Conservation (phyloP, 441 rosid species). For the Gossypium gossypioides region DNA sequence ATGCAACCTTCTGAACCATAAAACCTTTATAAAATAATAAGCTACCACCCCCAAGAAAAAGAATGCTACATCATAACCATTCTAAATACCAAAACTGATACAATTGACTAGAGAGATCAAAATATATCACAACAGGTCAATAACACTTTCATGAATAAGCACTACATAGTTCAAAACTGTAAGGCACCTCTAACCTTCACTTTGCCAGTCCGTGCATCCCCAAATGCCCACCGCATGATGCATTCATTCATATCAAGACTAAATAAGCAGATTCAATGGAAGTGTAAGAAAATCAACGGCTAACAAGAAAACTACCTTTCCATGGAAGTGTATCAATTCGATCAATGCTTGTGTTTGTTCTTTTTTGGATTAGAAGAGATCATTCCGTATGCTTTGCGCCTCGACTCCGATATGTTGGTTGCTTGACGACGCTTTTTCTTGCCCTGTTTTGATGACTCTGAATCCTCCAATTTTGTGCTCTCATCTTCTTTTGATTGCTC, state of each 20-base stretch:
- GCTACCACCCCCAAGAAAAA: background rate
- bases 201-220: background rate
- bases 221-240: background rate
- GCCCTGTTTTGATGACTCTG: constrained; percentile 37
- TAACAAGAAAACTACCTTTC: background rate
- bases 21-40: too few species aligned
- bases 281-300: background rate
- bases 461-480: constrained; percentile 17
- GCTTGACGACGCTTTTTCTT: constrained; percentile 52
- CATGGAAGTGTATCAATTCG: background rate
- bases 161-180: background rate
- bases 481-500: constrained; percentile 19
- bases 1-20: background rate
- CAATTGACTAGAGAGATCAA: background rate
- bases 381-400: constrained; percentile 60
- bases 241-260: background rate
- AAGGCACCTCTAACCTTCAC: background rate
- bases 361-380: constrained; percentile 28
- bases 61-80: background rate
- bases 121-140: background rate
- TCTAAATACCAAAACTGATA: background rate
- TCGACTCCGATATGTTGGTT: constrained; percentile 37
- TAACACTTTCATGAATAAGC: background rate
- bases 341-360: constrained; percentile 22
- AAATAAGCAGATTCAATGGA: background rate